Evolutionary conservation across 805 yeast genomes (phyloP).

Genomic region (Lipomyces chichibuensis): DNA sequence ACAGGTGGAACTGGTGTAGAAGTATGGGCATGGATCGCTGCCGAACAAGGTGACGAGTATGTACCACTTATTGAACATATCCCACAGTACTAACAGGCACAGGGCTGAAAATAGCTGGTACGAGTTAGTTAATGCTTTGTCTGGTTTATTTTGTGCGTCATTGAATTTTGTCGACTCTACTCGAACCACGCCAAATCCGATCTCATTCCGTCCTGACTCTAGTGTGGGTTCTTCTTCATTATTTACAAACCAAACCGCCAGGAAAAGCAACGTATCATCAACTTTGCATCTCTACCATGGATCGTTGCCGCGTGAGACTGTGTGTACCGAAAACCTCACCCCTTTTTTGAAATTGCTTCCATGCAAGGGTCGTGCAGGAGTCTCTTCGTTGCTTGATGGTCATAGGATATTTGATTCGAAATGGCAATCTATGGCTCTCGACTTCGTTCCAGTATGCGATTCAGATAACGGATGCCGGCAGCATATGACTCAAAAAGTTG

Average conservation of each 20-base stretch:
- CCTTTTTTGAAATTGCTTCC: slow-evolving; percentile 90
- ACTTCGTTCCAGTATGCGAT: slow-evolving; percentile 62
- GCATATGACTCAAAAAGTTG: slow-evolving; percentile 66
- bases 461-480: slow-evolving; percentile 50
- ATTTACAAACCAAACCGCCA: background rate
- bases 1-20: slow-evolving; percentile 97
- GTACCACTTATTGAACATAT: slow-evolving; percentile 4
- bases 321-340: slow-evolving; percentile 94
- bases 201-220: slow-evolving; percentile 30
- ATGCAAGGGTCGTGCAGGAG: slow-evolving; percentile 87
- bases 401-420: slow-evolving; percentile 72
- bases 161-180: slow-evolving; percentile 82
- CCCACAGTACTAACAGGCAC: background rate
- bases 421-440: slow-evolving; percentile 94
- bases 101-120: slow-evolving; percentile 59
- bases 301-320: slow-evolving; percentile 90
- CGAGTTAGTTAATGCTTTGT: slow-evolving; percentile 68
- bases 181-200: slow-evolving; percentile 68
- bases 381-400: slow-evolving; percentile 83
- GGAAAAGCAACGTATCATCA: slow-evolving; percentile 9
- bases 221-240: background rate
- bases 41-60: slow-evolving; percentile 52
- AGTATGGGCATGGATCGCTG: slow-evolving; percentile 83
- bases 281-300: slow-evolving; percentile 61
- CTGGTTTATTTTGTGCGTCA: slow-evolving; percentile 95